Base-by-base conservation (phyloP, 345 rosid species). In the Viola odorata region DNA sequence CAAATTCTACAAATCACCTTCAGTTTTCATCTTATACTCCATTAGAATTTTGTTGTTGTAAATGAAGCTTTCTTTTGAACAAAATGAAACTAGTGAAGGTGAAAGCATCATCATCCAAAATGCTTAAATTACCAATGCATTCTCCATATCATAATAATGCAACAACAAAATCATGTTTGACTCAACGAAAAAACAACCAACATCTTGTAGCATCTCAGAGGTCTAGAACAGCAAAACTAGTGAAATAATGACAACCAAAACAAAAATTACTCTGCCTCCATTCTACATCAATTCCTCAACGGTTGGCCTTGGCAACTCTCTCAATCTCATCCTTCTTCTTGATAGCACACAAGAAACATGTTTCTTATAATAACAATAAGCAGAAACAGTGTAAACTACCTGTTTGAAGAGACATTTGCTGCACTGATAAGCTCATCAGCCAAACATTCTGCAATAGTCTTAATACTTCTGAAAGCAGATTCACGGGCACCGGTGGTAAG, bases 341-440 rank as follows among this genome's bases (percentile, higher is more conserved):
- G 57, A 92, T 92, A 7, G 32, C n/a, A 1, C 7, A 50, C 8
- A 12, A n/a, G 38, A 56, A 15, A 54, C 3, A 12, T 10, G 36
- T 15, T 17, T 11, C n/a, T 5, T 7, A 7, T 5, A 37, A 23
- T 47, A 14, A 11, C 8, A 5, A 51, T 8, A 5, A 4, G 9
- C 6, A 40, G 10, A 4, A 5, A 0, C 5, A 37, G 36, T n/a
- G 6, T 50, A 17, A 59, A 14, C 4, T 32, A 91, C 98, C 96
- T 92, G 84, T 89, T 92, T 54, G 98, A 92, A 13, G 98, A 92
- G 38, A 96, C 98, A 75, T 92, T 92, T 0, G 96, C 98, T 45
- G 98, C 98, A 71, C 89, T 92, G 60, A 92, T 92, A 50, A 92
- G 96, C 64, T 92, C 98, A 75, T 92, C 98, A 15, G 98, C 98